phyloP scores from a whole-genome alignment of 768 basidiomycete genomes.

The Suillus decipiens region DNA sequence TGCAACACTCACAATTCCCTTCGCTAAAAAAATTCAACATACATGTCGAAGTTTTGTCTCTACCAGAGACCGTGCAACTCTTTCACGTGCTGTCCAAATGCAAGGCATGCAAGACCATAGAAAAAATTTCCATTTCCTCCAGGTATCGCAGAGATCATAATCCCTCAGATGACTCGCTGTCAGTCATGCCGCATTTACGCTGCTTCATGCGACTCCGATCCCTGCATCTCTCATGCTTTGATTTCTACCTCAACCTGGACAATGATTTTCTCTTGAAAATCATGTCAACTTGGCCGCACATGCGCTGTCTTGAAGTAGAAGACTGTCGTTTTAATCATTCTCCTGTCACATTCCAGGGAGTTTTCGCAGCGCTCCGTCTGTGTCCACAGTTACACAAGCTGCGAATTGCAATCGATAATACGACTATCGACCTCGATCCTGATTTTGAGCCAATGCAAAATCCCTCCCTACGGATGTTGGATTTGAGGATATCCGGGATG shows the following conservation, averaged over 20 bases:
- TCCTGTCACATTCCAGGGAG: background rate
- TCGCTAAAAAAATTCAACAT: background rate
- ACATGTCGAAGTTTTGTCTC: background rate
- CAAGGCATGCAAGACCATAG: background rate
- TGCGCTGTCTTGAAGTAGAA: background rate
- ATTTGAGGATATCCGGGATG: background rate
- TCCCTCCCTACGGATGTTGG: background rate
- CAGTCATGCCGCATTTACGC: background rate
- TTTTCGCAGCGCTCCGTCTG: background rate
- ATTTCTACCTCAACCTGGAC: background rate
- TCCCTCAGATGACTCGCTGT: background rate
- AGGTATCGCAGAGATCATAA: accelerated
- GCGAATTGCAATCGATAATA: no score
- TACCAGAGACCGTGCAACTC: background rate
- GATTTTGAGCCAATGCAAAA: background rate
- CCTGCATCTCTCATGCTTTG: no score
- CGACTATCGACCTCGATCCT: no score
- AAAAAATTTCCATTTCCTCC: background rate
- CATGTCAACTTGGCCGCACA: background rate
- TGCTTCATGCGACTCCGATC: background rate
- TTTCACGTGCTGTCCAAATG: background rate
- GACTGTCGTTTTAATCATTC: background rate
- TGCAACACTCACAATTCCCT: background rate
- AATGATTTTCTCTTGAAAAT: background rate
- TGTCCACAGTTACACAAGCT: background rate